Evolutionary conservation across 2,329 filamentous ascomycete genomes (phyloP).

Genomic region (Fusarium sororula): DNA sequence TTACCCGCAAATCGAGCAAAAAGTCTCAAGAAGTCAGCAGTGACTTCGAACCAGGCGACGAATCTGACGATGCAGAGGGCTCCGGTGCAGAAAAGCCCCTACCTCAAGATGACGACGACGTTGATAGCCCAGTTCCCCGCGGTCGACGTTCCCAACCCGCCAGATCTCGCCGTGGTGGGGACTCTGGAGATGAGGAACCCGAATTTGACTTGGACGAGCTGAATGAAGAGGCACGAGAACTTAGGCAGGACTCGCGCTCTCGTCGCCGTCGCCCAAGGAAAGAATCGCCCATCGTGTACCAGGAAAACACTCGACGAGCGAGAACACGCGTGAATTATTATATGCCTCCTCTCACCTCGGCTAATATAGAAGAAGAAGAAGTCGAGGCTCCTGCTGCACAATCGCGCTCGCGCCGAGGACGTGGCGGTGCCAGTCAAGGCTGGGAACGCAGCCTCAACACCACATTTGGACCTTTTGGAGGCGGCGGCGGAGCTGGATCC

Average conservation of each 20-base stretch:
- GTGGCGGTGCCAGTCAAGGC: slow-evolving; percentile 64
- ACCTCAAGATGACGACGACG: slow-evolving; percentile 54
- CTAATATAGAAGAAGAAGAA: slow-evolving; percentile 77
- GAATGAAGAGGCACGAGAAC: slow-evolving; percentile 71
- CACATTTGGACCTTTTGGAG: slow-evolving; percentile 92
- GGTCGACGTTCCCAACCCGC: slow-evolving; percentile 58
- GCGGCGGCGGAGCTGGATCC: slow-evolving; percentile 76
- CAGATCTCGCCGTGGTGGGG: slow-evolving; percentile 58
- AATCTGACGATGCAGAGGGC: slow-evolving; percentile 64
- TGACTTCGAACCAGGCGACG: slow-evolving; percentile 69
- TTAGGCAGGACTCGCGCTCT: slow-evolving; percentile 63
- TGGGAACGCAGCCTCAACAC: slow-evolving; percentile 89
- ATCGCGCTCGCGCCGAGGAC: slow-evolving; percentile 72
- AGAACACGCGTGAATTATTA: slow-evolving; percentile 81
- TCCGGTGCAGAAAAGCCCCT: slow-evolving; percentile 52
- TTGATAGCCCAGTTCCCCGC: slow-evolving; percentile 60
- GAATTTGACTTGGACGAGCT: slow-evolving; percentile 71
- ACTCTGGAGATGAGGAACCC: slow-evolving; percentile 66
- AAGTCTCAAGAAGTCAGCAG: slow-evolving; percentile 66
- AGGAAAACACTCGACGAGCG: slow-evolving; percentile 63
- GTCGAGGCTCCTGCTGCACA: slow-evolving; percentile 75
- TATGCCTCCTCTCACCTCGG: slow-evolving; percentile 73
- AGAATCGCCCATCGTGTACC: slow-evolving; percentile 65
- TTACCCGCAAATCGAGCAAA: slow-evolving; percentile 58
- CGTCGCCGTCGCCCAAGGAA: slow-evolving; percentile 63